Evolutionary conservation across 1,284 basidiomycete genomes (phyloP), one percentile per base, ranked within the genome.

Genomic region (Sphagnurus paluster): DNA sequence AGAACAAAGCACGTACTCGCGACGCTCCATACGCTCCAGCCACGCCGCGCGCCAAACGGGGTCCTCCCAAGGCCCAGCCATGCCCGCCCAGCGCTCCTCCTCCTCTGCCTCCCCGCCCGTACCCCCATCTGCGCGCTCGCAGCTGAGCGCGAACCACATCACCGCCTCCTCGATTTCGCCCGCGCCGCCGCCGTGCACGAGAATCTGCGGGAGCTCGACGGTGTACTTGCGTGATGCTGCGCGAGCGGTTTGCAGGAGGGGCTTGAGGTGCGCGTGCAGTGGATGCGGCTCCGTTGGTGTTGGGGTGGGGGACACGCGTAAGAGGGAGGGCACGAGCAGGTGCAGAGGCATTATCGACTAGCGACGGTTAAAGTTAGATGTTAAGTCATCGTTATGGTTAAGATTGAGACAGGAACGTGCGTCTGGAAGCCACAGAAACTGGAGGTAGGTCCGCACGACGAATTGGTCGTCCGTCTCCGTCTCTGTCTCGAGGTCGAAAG

Each of bases 341-440:
- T 62, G 54, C 1, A 90, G 66, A 10, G 86, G 77, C 80, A 84
- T 82, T 39, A 87, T 77, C 2, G 84, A 84, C 87, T 90, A 49
- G 26, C 36, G 9, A 20, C 23, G 28, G 28, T n/a, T n/a, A n/a
- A n/a, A n/a, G n/a, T n/a, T n/a, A n/a, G n/a, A n/a, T n/a, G n/a
- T n/a, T n/a, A n/a, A n/a, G n/a, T n/a, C n/a, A n/a, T n/a, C n/a
- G n/a, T n/a, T n/a, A 17, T n/a, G n/a, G 11, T 5, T 19, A 35
- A 14, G 32, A 36, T 46, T 39, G 20, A 42, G 29, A 39, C 21
- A 30, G 28, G 35, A 26, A 48, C 56, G 52, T 53, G 82, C 87
- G 69, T 87, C 78, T 40, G 87, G 87, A 36, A 89, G 73, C 84
- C 86, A 90, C 8, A 90, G 71, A 55, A 81, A 86, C 56, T 87